Conservation (phyloP, 164 flowering plant genomes). For the Santalum album region DNA sequence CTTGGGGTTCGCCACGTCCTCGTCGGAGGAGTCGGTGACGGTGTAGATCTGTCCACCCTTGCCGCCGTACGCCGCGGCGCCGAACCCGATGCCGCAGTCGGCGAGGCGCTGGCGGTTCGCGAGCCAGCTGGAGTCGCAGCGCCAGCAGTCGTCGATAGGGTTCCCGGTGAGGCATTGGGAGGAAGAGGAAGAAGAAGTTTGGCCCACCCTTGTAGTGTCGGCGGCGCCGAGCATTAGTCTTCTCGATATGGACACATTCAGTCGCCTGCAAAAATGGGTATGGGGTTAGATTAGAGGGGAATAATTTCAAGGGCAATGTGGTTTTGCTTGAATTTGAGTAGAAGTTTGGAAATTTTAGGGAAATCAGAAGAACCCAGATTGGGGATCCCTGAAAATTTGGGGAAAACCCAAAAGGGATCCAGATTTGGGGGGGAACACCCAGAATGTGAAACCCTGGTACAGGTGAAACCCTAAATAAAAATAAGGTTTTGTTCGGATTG, state of each 20-base stretch:
- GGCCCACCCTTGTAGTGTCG: constrained; percentile 8
- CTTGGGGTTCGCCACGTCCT: constrained; percentile 40
- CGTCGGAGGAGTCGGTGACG: constrained; percentile 71
- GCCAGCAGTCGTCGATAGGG: constrained; percentile 85
- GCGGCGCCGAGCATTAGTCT: constrained; percentile 20
- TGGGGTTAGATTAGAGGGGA: not conserved
- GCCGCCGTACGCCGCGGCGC: constrained; percentile 54
- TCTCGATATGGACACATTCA: constrained; percentile 40
- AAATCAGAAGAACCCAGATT: not conserved
- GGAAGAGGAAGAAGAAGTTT: constrained; percentile 12
- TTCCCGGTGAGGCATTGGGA: constrained; percentile 47
- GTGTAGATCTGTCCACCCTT: constrained; percentile 62
- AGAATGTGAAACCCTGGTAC: not conserved
- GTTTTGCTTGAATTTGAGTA: too few species aligned
- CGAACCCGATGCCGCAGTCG: constrained; percentile 80
- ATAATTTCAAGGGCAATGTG: too few species aligned
- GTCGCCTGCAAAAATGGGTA: constrained; percentile 28
- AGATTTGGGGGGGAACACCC: not conserved
- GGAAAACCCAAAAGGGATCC: not conserved
- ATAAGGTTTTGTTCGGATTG: not conserved
- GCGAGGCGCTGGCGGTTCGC: constrained; percentile 55
- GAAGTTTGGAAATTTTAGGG: not conserved
- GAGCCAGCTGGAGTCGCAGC: constrained; percentile 64
- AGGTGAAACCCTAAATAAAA: constrained; percentile 6
- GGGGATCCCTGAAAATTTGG: not conserved